These are phyloP conservation scores for Alternaria incomplexa DNA, from an alignment of 2,329 filamentous ascomycete species.

Conservation along the genomic window DNA sequence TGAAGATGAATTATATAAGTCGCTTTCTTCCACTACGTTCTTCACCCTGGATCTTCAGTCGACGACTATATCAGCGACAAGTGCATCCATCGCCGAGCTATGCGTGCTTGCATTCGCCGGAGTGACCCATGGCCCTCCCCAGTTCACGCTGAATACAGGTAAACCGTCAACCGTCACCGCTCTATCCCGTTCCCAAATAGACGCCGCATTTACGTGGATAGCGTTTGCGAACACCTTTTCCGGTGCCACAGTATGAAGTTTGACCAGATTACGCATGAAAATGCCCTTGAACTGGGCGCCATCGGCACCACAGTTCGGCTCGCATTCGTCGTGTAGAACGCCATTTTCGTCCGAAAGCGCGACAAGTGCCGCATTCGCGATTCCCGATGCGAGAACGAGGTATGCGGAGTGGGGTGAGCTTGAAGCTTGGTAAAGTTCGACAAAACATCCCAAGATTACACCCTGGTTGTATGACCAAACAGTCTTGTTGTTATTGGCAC, in stretches of 20 bases:
- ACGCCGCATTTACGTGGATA: conserved; percentile 67
- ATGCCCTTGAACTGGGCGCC: conserved; percentile 75
- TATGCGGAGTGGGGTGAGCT: conserved; percentile 34
- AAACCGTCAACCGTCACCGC: conserved; percentile 45
- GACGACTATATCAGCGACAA: conserved; percentile 57
- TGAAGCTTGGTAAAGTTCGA: conserved; percentile 57
- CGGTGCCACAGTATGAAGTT: conserved; percentile 61
- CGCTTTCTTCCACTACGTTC: neutral
- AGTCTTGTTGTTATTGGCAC: conserved; percentile 58
- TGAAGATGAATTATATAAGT: neutral
- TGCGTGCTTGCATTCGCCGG: conserved; percentile 66
- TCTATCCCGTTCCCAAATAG: conserved; percentile 68
- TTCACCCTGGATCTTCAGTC: neutral
- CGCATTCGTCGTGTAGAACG: conserved; percentile 52
- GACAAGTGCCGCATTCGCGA: conserved; percentile 49
- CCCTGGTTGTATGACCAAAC: conserved; percentile 67
- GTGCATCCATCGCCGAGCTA: conserved; percentile 68
- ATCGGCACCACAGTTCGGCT: conserved; percentile 47
- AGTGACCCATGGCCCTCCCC: conserved; percentile 64
- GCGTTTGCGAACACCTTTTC: conserved; percentile 59
- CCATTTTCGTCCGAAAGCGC: conserved; percentile 46
- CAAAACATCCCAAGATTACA: conserved; percentile 64
- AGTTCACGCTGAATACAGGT: conserved; percentile 63
- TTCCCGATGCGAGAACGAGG: conserved; percentile 44
- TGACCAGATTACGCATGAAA: conserved; percentile 69